phyloP scores from a whole-genome alignment of 805 yeast species.

The Candida oleophila region DNA sequence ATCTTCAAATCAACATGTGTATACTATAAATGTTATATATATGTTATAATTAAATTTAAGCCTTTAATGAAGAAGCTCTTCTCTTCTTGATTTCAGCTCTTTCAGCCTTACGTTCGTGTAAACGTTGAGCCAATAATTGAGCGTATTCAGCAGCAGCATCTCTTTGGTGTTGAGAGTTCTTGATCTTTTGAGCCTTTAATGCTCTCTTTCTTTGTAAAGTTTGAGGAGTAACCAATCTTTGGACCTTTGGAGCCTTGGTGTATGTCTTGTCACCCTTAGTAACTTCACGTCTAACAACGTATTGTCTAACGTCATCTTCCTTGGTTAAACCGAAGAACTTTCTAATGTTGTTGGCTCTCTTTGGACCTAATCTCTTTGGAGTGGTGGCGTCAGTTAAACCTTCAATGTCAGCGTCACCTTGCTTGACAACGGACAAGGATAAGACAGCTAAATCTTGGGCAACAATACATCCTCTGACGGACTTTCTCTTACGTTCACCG shows the following conservation, averaged over 20 bases:
- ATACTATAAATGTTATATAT: background rate
- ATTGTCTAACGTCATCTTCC: conserved; percentile 86
- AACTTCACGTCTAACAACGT: conserved; percentile 97
- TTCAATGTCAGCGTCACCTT: conserved; percentile 93
- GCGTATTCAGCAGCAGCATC: conserved; percentile 99
- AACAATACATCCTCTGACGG: conserved; percentile 99
- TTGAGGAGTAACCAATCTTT: conserved; percentile 99
- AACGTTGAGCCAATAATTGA: conserved; percentile 96
- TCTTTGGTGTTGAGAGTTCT: conserved; percentile 98
- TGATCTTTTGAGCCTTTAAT: conserved; percentile 87
- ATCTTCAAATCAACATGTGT: background rate
- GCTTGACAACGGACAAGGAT: conserved; percentile 91
- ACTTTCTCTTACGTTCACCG: conserved; percentile 99
- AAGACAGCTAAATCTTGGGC: conserved; percentile 95
- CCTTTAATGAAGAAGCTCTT: conserved; percentile 98
- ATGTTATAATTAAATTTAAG: conserved; percentile 42
- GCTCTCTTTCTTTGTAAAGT: conserved; percentile 99
- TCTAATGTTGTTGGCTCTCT: conserved; percentile 99
- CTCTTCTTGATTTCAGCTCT: conserved; percentile 98
- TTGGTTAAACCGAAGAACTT: conserved; percentile 97
- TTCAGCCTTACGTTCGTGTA: conserved; percentile 97
- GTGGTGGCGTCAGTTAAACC: conserved; percentile 93
- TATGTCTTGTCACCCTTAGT: conserved; percentile 97
- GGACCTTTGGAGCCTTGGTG: conserved; percentile 99
- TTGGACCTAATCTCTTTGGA: conserved; percentile 99